phyloP scores from a whole-genome alignment of 768 basidiomycete genomes.

The Russula brevipes region DNA sequence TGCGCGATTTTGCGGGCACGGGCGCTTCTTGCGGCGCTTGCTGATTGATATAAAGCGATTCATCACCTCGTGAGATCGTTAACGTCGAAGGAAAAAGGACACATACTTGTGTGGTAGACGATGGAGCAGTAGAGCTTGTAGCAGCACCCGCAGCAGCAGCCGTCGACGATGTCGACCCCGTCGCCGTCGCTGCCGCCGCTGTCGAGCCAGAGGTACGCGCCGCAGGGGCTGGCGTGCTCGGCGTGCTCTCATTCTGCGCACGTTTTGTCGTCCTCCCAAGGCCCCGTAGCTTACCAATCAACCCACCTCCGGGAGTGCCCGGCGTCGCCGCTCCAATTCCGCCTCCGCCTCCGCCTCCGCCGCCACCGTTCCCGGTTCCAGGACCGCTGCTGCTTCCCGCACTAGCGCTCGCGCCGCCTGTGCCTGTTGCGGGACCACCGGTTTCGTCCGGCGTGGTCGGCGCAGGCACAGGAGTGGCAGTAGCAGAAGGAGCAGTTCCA shows the following conservation, averaged over 20 bases:
- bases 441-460: constrained; percentile 41
- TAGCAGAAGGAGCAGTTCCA: too few species aligned
- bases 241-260: constrained; percentile 30
- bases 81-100: not conserved
- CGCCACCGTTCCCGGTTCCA: too few species aligned
- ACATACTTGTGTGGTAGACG: not conserved
- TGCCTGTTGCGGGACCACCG: not conserved
- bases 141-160: not conserved
- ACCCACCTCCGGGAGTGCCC: constrained; percentile 39
- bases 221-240: constrained; percentile 15
- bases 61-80: constrained; percentile 23
- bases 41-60: not conserved
- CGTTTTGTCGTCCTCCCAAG: constrained; percentile 58
- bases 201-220: not conserved
- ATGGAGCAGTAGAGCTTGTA: not conserved
- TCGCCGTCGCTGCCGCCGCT: not conserved
- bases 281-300: constrained; percentile 77
- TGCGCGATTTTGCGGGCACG: constrained; percentile 35
- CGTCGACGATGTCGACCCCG: not conserved
- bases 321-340: not conserved
- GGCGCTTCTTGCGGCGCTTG: constrained; percentile 2
- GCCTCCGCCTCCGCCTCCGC: not conserved
- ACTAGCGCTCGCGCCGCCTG: constrained; percentile 4
- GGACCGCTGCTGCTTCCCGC: not conserved
- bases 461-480: constrained; percentile 24